Evolutionary conservation across 202 grass and related monocot species (phyloP), one percentile per base, ranked within the genome.

Genomic region (Carex arenaria): DNA sequence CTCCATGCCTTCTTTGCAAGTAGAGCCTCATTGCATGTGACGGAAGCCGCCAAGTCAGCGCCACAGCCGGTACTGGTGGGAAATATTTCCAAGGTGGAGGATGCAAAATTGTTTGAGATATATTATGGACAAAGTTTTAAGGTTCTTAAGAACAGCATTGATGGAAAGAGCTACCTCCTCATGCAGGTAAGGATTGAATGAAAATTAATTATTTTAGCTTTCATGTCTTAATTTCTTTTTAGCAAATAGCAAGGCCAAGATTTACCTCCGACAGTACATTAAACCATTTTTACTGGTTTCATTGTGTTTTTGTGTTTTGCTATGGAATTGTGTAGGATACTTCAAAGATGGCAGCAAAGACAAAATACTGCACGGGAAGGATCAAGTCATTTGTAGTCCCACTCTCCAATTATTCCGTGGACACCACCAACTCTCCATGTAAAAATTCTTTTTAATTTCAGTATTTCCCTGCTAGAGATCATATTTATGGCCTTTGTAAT

Each of bases 121-220:
- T 95, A 98, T 84, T 95, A 98, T 60, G 96, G 96, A 7, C 89
- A 93, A 86, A 92, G 86, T 63, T 98, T 95, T 80, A 98, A 98
- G 88, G 95, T 98, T 71, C 77, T 98, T 76, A 98, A 92, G 87
- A 98, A 95, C 78, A 79, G 67, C 78, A 81, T 89, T 78, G 88
- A 98, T 82, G 93, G 93, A 85, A 90, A 93, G 72, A 98, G 91
- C 77, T 98, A 98, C 57, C 93, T 98, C 30, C 96, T 92, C 61
- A 89, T 93, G 89, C 93, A 95, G 91, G 93, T 93, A 71, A 12
- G 7, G 14, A 34, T 64, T 64, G 30, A 67, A 64, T 75, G 13
- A 31, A 55, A 75, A 55, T 56, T 59, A n/a, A 57, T 77, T 77
- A 57, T 77, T 77, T 20, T 54, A 56, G 43, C 26, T 18, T 64